Evolutionary conservation across 2,329 filamentous ascomycete species (phyloP).

Genomic region (Aspergillus aculeatus): DNA sequence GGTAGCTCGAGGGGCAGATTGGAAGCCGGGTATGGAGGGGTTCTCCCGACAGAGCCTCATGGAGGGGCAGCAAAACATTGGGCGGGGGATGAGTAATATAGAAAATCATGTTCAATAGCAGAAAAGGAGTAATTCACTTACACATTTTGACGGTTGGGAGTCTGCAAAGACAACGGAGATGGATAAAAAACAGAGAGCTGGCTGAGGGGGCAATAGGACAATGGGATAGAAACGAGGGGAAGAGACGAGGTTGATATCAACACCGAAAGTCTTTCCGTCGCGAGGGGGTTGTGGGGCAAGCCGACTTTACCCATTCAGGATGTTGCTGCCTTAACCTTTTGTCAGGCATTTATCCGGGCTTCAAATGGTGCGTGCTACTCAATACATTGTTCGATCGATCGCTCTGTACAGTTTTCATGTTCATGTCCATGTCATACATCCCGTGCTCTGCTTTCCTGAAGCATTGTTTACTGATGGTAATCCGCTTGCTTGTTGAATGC

Average conservation of each 20-base stretch:
- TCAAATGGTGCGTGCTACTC: not conserved
- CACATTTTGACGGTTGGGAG: conserved; percentile 35
- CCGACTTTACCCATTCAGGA: not conserved
- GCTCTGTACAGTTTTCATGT: not conserved
- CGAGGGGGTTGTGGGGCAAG: conserved; percentile 20
- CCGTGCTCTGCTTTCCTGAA: too few species aligned
- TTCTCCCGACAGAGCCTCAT: conserved; percentile 14
- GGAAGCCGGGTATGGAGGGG: conserved; percentile 14
- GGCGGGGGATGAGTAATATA: not conserved
- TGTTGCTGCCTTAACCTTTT: not conserved
- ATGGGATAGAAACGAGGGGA: conserved; percentile 11
- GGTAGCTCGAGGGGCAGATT: not conserved
- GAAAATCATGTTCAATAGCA: not conserved
- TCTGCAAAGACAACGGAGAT: conserved; percentile 12
- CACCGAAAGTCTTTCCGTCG: conserved; percentile 12
- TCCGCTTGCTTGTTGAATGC: not conserved
- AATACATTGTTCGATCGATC: not conserved
- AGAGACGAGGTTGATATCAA: conserved; percentile 17
- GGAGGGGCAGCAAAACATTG: conserved; percentile 24
- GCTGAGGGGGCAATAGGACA: conserved; percentile 12
- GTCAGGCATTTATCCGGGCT: not conserved
- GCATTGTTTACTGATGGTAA: not conserved
- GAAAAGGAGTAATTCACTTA: conserved; percentile 22
- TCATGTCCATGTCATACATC: not conserved
- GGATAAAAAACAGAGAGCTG: conserved; percentile 6